Conservation (phyloP, 2,329 filamentous ascomycete species). For the Beauveria scarabaeidicola region DNA sequence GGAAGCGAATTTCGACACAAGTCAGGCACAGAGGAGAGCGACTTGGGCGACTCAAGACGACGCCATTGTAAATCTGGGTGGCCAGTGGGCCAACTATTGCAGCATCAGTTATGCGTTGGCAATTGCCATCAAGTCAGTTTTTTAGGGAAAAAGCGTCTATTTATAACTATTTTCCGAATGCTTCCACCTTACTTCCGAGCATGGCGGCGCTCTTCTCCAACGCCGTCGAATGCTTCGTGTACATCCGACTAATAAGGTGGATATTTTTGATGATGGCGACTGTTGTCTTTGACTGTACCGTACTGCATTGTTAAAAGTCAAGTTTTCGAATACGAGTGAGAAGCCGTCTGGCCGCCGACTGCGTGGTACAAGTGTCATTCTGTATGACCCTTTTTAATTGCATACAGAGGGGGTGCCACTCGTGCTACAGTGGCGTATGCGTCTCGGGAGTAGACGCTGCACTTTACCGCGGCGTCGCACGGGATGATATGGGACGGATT, state of each 20-base stretch:
- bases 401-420: background rate
- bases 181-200: constrained; percentile 15
- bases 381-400: background rate
- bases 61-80: background rate
- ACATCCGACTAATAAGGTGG: constrained; percentile 19
- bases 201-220: constrained; percentile 28
- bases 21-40: no score
- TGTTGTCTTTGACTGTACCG: background rate
- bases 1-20: background rate
- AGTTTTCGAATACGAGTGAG: background rate
- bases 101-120: background rate
- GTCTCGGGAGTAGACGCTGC: background rate
- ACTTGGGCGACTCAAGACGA: background rate
- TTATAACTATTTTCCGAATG: background rate
- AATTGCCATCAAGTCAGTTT: background rate
- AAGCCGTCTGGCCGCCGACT: background rate
- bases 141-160: background rate
- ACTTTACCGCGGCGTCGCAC: background rate
- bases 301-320: background rate
- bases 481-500: background rate
- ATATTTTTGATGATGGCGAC: background rate
- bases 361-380: background rate
- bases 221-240: constrained; percentile 32
- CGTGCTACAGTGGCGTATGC: background rate
- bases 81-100: background rate